Conservation (phyloP, 2,329 filamentous ascomycete species). For the Cordyceps javanica region DNA sequence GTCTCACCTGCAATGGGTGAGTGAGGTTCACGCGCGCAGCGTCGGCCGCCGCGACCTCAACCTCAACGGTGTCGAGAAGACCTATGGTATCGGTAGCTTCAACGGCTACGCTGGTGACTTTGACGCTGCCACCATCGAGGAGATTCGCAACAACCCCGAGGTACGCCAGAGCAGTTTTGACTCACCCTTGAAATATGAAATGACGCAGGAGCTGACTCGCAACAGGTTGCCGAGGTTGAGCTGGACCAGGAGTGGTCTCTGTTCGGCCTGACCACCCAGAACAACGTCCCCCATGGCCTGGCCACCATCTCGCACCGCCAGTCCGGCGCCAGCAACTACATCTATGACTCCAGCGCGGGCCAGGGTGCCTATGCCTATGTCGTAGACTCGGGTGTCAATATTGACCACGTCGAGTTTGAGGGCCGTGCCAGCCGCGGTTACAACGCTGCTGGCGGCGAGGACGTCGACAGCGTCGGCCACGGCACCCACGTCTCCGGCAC, state of each 20-base stretch:
- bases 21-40: conserved; percentile 25
- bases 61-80: conserved; percentile 26
- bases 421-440: conserved; percentile 39
- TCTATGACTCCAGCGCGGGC: conserved; percentile 43
- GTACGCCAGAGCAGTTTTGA: conserved; percentile 25
- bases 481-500: conserved; percentile 60
- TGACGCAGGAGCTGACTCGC: background rate
- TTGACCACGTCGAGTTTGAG: conserved; percentile 49
- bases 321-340: conserved; percentile 21
- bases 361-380: conserved; percentile 55
- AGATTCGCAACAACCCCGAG: conserved; percentile 32
- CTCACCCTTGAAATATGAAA: background rate
- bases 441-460: conserved; percentile 41
- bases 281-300: conserved; percentile 37
- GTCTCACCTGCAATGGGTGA: conserved; percentile 29
- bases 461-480: conserved; percentile 48
- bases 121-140: conserved; percentile 33
- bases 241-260: conserved; percentile 21
- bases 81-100: conserved; percentile 26
- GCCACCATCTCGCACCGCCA: conserved; percentile 37
- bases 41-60: conserved; percentile 27
- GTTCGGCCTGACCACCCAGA: conserved; percentile 29
- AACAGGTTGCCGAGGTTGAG: conserved; percentile 28
- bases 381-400: conserved; percentile 58
- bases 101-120: conserved; percentile 39